Evolutionary conservation across 2,329 filamentous ascomycete species (phyloP), one percentile per base, ranked within the genome.

Genomic region (Botrytis pseudocinerea): DNA sequence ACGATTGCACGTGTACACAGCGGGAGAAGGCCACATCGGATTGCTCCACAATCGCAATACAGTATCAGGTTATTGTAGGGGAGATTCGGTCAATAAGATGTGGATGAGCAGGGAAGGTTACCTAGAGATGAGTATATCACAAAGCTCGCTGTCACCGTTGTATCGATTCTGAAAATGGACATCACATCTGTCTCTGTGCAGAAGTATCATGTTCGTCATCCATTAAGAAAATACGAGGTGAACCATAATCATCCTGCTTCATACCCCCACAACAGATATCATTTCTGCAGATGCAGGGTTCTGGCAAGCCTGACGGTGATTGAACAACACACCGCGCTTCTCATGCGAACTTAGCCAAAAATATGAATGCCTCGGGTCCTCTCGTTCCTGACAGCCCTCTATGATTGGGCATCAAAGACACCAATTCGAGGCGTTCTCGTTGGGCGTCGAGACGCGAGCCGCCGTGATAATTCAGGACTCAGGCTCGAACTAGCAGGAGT

Each of bases 361-460:
- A 57, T 32, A 51, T 65, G 70, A 64, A 64, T 68, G 35, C 59
- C 60, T 73, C 68, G 59, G 60, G 54, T 63, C 75, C 75, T 76
- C 68, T 76, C 73, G 69, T 73, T 73, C 44, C 44, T 28, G 69
- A 73, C 77, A 77, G 76, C 76, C 77, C 74, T 73, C 74, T 75
- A 75, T 79, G 73, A 78, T 79, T 77, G 77, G 79, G 79, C 78
- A 79, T 75, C 78, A 80, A 77, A 48, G 74, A 69, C 54, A n/a
- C 57, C 42, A 69, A 76, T 59, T 71, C 69, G 64, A 73, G 73
- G 72, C 74, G 77, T 76, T 76, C 75, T 75, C 74, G 78, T 80
- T 80, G 78, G 78, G 78, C 76, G 70, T 68, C 61, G 75, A 77
- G 75, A 76, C 77, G 78, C 77, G 73, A 78, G 76, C 74, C 78